Evolutionary conservation across 169 alveolate species (phyloP).

Genomic region (Plasmodium sp.): DNA sequence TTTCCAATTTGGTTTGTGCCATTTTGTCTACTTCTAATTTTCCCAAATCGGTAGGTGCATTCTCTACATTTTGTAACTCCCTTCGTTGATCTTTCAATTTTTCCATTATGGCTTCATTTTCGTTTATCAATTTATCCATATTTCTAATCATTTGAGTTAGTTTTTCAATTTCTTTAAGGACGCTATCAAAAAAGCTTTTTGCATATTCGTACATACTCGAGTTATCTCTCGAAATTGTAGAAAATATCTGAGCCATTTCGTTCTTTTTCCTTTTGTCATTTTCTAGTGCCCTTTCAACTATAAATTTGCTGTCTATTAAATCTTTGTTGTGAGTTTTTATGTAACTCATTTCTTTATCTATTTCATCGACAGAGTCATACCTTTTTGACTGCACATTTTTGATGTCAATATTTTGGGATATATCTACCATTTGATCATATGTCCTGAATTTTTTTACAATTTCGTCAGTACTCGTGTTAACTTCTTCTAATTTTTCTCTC

Average conservation of each 20-base stretch:
- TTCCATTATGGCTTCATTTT: not conserved
- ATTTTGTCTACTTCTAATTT: not conserved
- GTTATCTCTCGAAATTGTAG: not conserved
- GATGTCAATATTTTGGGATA: not conserved
- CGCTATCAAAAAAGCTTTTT: not conserved
- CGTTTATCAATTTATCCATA: not conserved
- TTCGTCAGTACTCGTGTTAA: not conserved
- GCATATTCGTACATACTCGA: not conserved
- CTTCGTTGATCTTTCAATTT: not conserved
- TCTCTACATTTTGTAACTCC: not conserved
- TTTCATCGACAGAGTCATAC: not conserved
- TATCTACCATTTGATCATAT: not conserved
- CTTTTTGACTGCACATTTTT: not conserved
- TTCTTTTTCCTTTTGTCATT: not conserved
- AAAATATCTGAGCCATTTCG: not conserved
- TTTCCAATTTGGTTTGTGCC: not conserved
- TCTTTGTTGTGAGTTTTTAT: not conserved
- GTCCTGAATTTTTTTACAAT: not conserved
- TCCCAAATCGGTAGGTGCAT: not conserved
- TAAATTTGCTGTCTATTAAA: not conserved
- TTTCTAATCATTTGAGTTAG: not conserved
- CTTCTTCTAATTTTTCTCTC: not conserved
- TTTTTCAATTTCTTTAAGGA: not conserved
- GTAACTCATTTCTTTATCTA: not conserved
- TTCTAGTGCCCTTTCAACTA: not conserved